These are phyloP conservation scores for Paraleonurus japonicus DNA, from an alignment of 257 asterid genomes.

Conservation along the genomic window DNA sequence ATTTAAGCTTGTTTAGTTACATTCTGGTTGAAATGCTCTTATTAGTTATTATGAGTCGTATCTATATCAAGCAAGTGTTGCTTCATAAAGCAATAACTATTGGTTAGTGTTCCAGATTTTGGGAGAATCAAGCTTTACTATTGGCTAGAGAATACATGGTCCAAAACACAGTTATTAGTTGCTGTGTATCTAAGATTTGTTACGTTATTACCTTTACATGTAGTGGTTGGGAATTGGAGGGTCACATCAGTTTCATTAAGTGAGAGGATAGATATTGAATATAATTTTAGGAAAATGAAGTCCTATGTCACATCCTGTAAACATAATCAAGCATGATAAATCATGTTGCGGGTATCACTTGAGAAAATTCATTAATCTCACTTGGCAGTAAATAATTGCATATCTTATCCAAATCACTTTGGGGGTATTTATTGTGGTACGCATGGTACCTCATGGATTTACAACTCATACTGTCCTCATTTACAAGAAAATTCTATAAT, in stretches of 20 bases:
- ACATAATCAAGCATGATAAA: not conserved
- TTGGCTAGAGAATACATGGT: not conserved
- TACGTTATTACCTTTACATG: not conserved
- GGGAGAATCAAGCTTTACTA: not conserved
- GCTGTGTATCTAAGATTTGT: not conserved
- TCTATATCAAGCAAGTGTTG: not conserved
- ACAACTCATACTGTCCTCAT: not conserved
- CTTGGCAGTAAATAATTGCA: not conserved
- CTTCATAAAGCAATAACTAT: not conserved
- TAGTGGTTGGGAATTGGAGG: not conserved
- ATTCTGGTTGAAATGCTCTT: not conserved
- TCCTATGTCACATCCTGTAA: not conserved
- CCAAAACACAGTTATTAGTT: not conserved
- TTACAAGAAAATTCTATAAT: not conserved
- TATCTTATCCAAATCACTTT: not conserved
- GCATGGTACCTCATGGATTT: not conserved
- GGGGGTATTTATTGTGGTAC: not conserved
- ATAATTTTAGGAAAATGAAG: not conserved
- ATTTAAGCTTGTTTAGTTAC: not conserved
- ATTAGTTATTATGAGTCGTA: not conserved
- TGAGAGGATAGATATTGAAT: not conserved
- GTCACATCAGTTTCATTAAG: not conserved
- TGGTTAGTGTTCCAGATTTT: not conserved
- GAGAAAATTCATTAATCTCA: not conserved
- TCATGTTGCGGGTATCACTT: not conserved